A percentile compares a stretch with the other conserved stretches of the same genome.
Evolutionary conservation across 345 rosid species (phyloP).

Genomic region (Microcos paniculata): DNA sequence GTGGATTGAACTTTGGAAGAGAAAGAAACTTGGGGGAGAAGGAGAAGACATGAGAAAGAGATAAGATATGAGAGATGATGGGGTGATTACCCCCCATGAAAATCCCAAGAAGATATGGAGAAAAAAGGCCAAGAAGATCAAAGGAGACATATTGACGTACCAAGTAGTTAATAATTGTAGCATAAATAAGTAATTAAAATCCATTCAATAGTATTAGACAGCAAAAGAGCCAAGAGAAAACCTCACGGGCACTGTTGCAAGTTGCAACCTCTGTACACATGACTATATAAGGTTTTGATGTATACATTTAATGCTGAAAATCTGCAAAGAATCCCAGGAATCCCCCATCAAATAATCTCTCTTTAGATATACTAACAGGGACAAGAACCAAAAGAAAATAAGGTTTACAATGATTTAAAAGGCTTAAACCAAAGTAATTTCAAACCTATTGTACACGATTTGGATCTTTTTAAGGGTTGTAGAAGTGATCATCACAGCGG

Average conservation of each 20-base stretch:
- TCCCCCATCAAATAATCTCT: neutral
- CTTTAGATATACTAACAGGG: neutral
- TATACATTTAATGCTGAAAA: neutral
- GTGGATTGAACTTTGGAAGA: neutral
- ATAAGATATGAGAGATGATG: neutral
- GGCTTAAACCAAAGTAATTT: neutral
- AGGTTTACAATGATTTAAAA: conserved; percentile 1
- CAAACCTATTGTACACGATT: neutral
- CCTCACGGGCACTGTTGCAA: neutral
- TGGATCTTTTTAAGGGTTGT: conserved; percentile 50
- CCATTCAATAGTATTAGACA: neutral
- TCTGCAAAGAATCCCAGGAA: conserved; percentile 1
- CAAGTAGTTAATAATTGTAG: neutral
- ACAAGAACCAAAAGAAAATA: neutral
- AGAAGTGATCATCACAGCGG: conserved; percentile 63
- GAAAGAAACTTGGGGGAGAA: neutral
- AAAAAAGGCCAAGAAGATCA: neutral
- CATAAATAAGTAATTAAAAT: neutral
- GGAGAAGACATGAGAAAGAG: neutral
- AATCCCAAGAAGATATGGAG: neutral
- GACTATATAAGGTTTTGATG: neutral
- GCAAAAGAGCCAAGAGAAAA: neutral
- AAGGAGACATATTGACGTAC: neutral
- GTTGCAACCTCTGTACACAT: neutral
- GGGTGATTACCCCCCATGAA: neutral